phyloP scores from a whole-genome alignment of 345 rosid genomes.

The Crucihimalaya himalaica region DNA sequence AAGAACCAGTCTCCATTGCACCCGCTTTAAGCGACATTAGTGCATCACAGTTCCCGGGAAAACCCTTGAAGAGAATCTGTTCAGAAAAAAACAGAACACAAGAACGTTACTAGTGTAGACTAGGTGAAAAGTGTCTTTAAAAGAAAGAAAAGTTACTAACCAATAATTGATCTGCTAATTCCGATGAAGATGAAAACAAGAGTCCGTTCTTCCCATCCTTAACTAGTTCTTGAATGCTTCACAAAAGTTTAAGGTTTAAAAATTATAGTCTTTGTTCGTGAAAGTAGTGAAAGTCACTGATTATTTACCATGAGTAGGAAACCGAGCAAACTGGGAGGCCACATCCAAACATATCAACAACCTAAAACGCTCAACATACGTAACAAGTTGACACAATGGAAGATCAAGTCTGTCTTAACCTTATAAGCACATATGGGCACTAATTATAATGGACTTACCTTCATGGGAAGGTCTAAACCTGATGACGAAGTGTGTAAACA shows the following conservation, averaged over 20 bases:
- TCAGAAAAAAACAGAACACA: slow-evolving; percentile 14
- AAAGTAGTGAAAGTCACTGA: slow-evolving; percentile 10
- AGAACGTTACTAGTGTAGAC: background rate
- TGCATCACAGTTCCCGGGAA: slow-evolving; percentile 66
- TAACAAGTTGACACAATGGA: background rate
- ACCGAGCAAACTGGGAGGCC: slow-evolving; percentile 96
- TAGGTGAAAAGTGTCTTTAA: background rate
- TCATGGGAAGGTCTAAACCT: slow-evolving; percentile 97
- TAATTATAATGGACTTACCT: slow-evolving; percentile 45
- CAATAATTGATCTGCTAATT: slow-evolving; percentile 82
- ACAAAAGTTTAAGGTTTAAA: slow-evolving; percentile 7
- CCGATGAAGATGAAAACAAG: slow-evolving; percentile 94
- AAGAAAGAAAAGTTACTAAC: slow-evolving; percentile 43
- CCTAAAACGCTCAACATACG: slow-evolving; percentile 45
- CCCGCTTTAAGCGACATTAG: slow-evolving; percentile 64
- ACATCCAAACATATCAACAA: slow-evolving; percentile 98
- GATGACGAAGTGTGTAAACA: slow-evolving; percentile 98
- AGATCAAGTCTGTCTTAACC: background rate
- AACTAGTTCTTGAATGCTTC: slow-evolving; percentile 87
- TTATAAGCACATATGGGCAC: slow-evolving; percentile 13
- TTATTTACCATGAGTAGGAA: slow-evolving; percentile 84
- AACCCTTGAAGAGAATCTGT: slow-evolving; percentile 86
- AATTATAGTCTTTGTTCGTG: background rate
- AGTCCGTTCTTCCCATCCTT: slow-evolving; percentile 80
- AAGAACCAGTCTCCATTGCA: slow-evolving; percentile 65